A percentile compares a stretch with the other conserved stretches of the same genome.
These are phyloP conservation scores for Trichoderma hamatum DNA, from an alignment of 2,329 filamentous ascomycete species.

Conservation along the genomic window DNA sequence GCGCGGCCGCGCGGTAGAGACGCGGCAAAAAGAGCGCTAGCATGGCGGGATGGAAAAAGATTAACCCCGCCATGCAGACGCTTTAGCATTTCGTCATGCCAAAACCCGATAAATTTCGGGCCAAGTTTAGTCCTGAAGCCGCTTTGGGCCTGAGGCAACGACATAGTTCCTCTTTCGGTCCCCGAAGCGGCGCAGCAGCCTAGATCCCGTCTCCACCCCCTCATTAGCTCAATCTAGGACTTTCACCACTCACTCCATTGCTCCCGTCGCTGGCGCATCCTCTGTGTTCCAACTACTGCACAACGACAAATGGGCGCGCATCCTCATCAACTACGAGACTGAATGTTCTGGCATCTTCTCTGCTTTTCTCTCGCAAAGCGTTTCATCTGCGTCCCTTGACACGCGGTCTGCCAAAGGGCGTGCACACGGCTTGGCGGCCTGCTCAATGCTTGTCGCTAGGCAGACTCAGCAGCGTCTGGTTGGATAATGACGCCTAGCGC, in stretches of 20 bases:
- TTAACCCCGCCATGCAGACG: neutral
- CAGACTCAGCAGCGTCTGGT: slow-evolving; percentile 20
- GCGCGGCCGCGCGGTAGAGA: slow-evolving; percentile 10
- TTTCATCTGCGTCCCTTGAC: neutral
- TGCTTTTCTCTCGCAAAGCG: neutral
- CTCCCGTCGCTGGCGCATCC: neutral
- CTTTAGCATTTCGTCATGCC: neutral
- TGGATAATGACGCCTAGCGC: slow-evolving; percentile 24
- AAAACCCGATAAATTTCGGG: neutral
- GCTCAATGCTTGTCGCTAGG: slow-evolving; percentile 19
- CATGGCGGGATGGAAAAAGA: slow-evolving; percentile 7
- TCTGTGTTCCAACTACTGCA: neutral
- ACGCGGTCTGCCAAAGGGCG: neutral
- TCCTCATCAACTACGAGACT: neutral
- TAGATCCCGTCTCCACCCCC: slow-evolving; percentile 18
- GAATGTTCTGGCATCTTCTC: slow-evolving; percentile 2
- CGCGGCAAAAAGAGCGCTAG: neutral
- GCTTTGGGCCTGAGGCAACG: neutral
- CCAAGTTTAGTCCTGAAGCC: neutral
- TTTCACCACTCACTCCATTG: neutral
- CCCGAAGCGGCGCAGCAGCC: slow-evolving; percentile 9
- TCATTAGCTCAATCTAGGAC: slow-evolving; percentile 12
- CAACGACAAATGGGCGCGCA: no score
- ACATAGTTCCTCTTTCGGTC: neutral
- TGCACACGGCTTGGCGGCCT: neutral